Evolutionary conservation across 306 rosid genomes (phyloP), one percentile per base, ranked within the genome.

Genomic region (Prunus armeniaca): DNA sequence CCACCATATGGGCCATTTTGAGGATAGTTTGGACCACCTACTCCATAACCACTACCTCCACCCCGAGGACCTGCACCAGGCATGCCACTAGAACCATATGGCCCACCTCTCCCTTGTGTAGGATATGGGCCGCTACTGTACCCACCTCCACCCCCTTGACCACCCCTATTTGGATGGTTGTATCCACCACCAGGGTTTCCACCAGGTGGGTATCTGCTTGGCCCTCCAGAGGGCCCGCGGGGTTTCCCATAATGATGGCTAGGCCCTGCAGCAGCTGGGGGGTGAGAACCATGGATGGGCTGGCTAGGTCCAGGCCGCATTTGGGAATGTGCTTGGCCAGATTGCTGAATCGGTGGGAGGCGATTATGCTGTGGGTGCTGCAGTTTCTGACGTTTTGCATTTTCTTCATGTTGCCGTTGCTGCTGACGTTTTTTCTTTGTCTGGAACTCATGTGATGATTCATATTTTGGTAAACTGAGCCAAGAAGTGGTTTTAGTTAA

Each of bases 391-490:
- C 89, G 82, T 73, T 85, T 85, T 30, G 89, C 89, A 64, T 72
- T 82, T 62, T 85, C 89, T 77, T 85, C 89, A 41, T 82, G 78
- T 20, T 85, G 89, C 28, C 86, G 77, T 77, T 85, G 89, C 67
- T 82, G 86, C 72, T 85, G 89, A 3, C 89, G 84, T 64, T 85
- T 85, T 56, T 85, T 85, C 80, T 85, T 85, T 4, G 89, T 85
- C 60, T 85, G 89, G 84, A 85, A 85, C 78, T 85, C 89, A 7
- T 85, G 89, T 19, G 89, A 85, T 18, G 89, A 74, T 54, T 85
- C 89, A 49, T 85, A 85, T 41, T 82, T 76, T 41, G 89, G 89
- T 58, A 85, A 70, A 79, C 89, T 85, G 86, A 43, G n/a, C 15
- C 38, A 49, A n/a, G 13, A 47, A 55, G 30, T 30, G 10, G 45